Evolutionary conservation across 2,329 filamentous ascomycete species (phyloP), one percentile per base, ranked within the genome.

Genomic region (Exophiala calicioides): DNA sequence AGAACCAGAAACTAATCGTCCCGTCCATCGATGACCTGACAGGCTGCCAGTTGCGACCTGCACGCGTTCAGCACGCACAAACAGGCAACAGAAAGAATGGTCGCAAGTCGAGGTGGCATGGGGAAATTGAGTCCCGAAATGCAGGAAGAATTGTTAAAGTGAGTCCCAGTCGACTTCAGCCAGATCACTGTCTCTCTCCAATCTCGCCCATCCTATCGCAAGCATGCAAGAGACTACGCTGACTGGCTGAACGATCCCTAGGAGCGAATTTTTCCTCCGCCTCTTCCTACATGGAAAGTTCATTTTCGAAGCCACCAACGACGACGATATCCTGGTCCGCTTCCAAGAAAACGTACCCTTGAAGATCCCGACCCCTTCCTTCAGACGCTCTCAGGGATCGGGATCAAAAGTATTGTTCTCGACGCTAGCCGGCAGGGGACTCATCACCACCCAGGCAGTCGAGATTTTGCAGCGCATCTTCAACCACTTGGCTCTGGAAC

Each of bases 131-230:
- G 39, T 16, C 35, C 45, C 21, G 42, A 45, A 10, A 32, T 53
- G 3, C 50, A 53, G 32, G 50, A 53, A 24, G 50, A 53, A 23
- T 38, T 53, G 19, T 29, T 53, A 12, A 53, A 53, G 50, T 53
- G 12, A 1, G 50, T 39, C 10, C 12, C n/a, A n/a, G n/a, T n/a
- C n/a, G n/a, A n/a, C n/a, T n/a, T n/a, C n/a, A n/a, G n/a, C n/a
- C n/a, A 3, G 13, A 23, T 21, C 19, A 23, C 20, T 19, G 8
- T 13, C 3, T 23, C 9, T 21, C 19, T 7, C 9, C 19, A 6
- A 27, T 27, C 24, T 27, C 24, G 7, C 24, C 24, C 18, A 15
- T n/a, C 27, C 30, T 21, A 32, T 18, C 12, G 15, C 27, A 27
- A 15, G n/a, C n/a, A n/a, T n/a, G n/a, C n/a, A n/a, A n/a, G n/a